These are phyloP conservation scores for Phaeosphaeria sp. DNA, from an alignment of 2,329 filamentous ascomycete species.

Conservation along the genomic window DNA sequence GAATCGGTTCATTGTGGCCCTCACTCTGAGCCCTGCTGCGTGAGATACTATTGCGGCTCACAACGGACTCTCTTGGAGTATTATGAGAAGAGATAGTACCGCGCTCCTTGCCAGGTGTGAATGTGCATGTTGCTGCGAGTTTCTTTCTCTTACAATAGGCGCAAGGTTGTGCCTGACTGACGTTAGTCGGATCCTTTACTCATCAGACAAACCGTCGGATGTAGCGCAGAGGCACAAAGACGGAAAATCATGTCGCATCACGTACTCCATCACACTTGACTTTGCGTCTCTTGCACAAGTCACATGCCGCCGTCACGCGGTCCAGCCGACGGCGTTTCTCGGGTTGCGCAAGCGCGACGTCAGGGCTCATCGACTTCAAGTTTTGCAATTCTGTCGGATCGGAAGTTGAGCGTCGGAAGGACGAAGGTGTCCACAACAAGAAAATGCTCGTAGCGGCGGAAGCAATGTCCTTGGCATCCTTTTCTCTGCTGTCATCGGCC, in stretches of 20 bases:
- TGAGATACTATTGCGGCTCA: not conserved
- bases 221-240: not conserved
- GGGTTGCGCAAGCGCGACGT: constrained; percentile 1
- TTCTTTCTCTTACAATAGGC: constrained; percentile 55
- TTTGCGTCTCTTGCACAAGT: constrained; percentile 40
- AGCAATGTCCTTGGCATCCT: not conserved
- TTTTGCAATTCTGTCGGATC: constrained; percentile 2
- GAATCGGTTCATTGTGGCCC: constrained; percentile 4
- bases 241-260: not conserved
- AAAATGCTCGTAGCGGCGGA: not conserved
- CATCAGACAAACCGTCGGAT: not conserved
- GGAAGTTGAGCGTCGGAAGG: not conserved
- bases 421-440: not conserved
- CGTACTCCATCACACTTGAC: constrained; percentile 59
- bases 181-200: not conserved
- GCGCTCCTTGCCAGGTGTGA: constrained; percentile 49
- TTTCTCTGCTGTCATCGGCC: not conserved
- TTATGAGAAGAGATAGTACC: constrained; percentile 37
- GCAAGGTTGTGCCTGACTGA: constrained; percentile 51
- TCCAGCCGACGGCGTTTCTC: constrained; percentile 34
- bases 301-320: constrained; percentile 37
- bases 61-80: constrained; percentile 27
- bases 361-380: not conserved
- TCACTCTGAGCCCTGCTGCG: constrained; percentile 12
- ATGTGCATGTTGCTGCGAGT: constrained; percentile 49